phyloP scores from a whole-genome alignment of 805 yeast species.

The Candida schatavii region DNA sequence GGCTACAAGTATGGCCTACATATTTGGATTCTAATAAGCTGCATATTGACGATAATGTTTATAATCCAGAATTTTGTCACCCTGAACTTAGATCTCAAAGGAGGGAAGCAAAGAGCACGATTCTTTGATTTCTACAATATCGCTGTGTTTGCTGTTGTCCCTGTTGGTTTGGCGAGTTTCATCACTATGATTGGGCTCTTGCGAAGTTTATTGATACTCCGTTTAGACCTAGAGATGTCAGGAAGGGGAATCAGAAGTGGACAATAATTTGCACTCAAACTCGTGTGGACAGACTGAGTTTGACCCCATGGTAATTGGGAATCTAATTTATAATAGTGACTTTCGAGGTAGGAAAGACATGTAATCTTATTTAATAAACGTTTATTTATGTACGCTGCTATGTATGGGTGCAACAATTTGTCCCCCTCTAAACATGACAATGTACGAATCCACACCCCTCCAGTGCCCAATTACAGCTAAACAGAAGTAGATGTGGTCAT shows the following conservation, averaged over 20 bases:
- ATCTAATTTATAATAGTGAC: no score
- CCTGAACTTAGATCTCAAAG: conserved; percentile 58
- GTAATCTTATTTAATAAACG: no score
- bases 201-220: conserved; percentile 68
- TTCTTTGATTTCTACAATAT: conserved; percentile 85
- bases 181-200: conserved; percentile 84
- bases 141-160: conserved; percentile 96
- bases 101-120: conserved; percentile 46
- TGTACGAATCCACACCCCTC: no score
- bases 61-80: conserved; percentile 87
- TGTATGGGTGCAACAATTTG: no score
- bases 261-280: no score
- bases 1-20: conserved; percentile 74
- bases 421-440: no score
- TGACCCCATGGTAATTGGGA: no score
- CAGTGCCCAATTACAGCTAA: no score
- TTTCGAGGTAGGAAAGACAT: no score
- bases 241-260: neutral
- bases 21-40: conserved; percentile 89
- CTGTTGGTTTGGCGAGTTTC: conserved; percentile 92
- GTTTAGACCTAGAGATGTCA: conserved; percentile 53
- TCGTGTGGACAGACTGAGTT: no score
- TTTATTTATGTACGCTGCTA: no score
- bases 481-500: no score
- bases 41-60: conserved; percentile 75